phyloP scores from a whole-genome alignment of 805 yeast species.

The Cyberlindnera maritima region DNA sequence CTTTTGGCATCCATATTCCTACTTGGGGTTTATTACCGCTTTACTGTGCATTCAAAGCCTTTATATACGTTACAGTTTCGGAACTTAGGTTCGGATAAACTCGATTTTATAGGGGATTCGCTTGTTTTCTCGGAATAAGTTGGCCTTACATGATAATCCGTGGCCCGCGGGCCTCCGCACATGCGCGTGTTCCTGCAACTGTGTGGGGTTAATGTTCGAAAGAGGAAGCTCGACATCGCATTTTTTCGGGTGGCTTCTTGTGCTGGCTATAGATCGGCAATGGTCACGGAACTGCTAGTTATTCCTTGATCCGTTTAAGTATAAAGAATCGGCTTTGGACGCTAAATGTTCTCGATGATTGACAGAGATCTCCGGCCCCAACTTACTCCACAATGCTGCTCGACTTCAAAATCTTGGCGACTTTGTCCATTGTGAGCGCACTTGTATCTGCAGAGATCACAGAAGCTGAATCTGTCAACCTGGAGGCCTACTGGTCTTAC shows the following conservation, averaged over 20 bases:
- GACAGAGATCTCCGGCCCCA: too few species aligned
- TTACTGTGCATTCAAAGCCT: too few species aligned
- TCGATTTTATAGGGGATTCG: background rate
- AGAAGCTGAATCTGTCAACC: background rate
- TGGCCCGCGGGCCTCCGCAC: background rate
- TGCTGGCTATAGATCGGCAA: too few species aligned
- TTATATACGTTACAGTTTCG: background rate
- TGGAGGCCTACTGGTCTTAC: constrained; percentile 6
- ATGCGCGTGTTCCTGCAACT: background rate
- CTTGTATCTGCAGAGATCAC: background rate
- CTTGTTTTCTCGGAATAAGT: background rate
- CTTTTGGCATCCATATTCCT: too few species aligned
- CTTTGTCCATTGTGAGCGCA: constrained; percentile 1
- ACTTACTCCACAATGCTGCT: background rate
- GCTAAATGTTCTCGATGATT: too few species aligned
- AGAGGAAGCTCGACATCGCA: background rate
- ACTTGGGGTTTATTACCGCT: too few species aligned
- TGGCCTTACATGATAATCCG: background rate
- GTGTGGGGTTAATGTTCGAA: background rate
- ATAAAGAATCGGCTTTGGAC: too few species aligned
- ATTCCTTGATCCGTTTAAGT: too few species aligned
- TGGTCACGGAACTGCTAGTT: too few species aligned
- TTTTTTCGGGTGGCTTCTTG: too few species aligned
- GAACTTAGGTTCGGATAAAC: background rate
- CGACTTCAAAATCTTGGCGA: background rate